Base-by-base conservation (phyloP, 2,329 filamentous ascomycete genomes). In the Exophiala sideris region DNA sequence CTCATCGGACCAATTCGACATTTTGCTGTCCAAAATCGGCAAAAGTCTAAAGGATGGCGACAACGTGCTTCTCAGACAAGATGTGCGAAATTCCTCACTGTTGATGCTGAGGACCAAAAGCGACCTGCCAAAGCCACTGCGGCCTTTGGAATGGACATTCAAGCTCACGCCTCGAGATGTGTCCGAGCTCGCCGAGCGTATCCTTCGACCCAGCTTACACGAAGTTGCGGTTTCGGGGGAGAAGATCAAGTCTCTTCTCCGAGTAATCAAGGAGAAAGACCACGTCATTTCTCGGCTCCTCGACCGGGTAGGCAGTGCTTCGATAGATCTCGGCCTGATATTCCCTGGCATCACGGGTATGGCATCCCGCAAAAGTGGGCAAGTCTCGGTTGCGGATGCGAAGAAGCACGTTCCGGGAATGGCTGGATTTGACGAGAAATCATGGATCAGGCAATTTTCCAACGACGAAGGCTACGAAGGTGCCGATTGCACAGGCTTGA, bases 201-300 rank as follows among this genome's bases (percentile, higher is more conserved):
- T 86, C 18, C 70, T 84, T 8, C 66, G 78, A 5, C 82, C 82
- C 2, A 68, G 83, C 12, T 66, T 85, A 29, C 69, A 70, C 20
- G 75, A 76, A 18, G 75, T 78, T 14, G 71, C 75, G 32, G 69
- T 69, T 2, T 73, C 77, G 53, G 73, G 76, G 52, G 67, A 69
- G 33, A 76, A 79, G 33, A 73, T 82, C 20, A 66, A 71, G 24
- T 69, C 70, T 18, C 70, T 86, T 5, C 65, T 82, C 14, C 67
- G 74, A 3, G 73, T 75, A 39, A 66, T 86, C 10, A 70, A 71
- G 49, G 76, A 79, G 24, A 86, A 85, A 64, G 83, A 86, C 62
- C 80, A 76, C 64, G 74, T 80, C 14, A 78, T 86, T 47, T 71
- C 71, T 6, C 82, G 79, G 51, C 68, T 86, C 18, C 72, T 83